Conservation (phyloP, 2,329 filamentous ascomycete species). For the Alternaria sp. region DNA sequence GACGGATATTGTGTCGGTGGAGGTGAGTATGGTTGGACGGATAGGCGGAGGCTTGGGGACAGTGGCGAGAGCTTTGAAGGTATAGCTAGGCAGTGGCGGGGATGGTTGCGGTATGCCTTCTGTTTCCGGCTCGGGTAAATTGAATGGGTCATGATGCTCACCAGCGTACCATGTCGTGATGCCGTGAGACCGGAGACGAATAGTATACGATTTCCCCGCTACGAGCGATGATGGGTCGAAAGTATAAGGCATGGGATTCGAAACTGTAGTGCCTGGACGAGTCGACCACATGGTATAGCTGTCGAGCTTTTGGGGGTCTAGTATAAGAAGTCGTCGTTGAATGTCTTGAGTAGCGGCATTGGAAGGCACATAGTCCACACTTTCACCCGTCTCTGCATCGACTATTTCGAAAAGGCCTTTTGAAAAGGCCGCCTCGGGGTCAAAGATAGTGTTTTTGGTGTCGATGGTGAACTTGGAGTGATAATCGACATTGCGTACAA, state of each 20-base stretch:
- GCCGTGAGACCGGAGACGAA: not conserved
- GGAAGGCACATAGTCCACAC: not conserved
- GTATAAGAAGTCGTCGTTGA: not conserved
- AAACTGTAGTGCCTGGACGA: not conserved
- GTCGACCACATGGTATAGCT: not conserved
- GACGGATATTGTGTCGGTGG: not conserved
- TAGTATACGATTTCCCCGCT: not conserved
- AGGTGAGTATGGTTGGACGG: fast-evolving
- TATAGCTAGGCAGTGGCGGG: not conserved
- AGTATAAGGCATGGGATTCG: not conserved
- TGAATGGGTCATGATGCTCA: not conserved
- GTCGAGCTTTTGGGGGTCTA: not conserved
- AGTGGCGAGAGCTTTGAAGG: not conserved
- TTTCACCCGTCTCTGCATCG: not conserved
- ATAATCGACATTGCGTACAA: not conserved
- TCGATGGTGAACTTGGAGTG: not conserved
- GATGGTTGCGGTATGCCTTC: not conserved
- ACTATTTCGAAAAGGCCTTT: not conserved
- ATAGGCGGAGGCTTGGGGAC: not conserved
- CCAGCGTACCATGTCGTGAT: not conserved
- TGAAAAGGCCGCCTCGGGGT: not conserved
- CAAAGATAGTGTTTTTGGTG: not conserved
- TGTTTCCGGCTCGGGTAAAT: not conserved
- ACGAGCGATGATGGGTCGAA: not conserved
- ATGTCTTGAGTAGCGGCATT: not conserved